phyloP scores from a whole-genome alignment of 306 rosid species.

The Lotus japonicus region DNA sequence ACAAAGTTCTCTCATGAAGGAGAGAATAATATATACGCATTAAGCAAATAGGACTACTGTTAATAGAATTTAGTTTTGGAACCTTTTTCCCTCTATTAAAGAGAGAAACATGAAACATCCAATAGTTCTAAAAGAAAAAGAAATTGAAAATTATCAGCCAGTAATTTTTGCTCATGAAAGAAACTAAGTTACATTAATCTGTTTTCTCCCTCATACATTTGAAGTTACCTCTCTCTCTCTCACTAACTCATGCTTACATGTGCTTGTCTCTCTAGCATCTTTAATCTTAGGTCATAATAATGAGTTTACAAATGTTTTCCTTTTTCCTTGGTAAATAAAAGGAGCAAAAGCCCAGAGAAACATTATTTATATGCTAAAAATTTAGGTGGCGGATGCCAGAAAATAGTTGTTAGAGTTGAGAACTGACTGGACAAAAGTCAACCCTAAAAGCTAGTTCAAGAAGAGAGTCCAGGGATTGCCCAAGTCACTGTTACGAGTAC shows the following conservation, averaged over 20 bases:
- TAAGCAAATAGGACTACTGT: not conserved
- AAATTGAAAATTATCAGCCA: not conserved
- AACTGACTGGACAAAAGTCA: not conserved
- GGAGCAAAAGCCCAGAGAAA: not conserved
- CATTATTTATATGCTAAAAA: not conserved
- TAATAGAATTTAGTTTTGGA: not conserved
- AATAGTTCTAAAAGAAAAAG: not conserved
- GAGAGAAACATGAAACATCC: not conserved
- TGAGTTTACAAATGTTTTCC: not conserved
- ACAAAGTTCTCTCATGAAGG: not conserved
- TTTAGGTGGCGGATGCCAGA: not conserved
- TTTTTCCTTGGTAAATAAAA: not conserved
- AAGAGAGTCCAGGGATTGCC: not conserved
- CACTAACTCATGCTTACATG: not conserved
- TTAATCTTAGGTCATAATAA: not conserved
- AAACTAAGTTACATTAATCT: not conserved
- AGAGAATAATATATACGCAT: no score
- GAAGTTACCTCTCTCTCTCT: not conserved
- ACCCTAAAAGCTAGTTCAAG: not conserved
- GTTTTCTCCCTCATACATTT: not conserved
- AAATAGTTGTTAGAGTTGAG: not conserved
- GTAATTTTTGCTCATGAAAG: not conserved
- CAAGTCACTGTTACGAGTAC: not conserved
- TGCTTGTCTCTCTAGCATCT: not conserved
- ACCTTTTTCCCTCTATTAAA: not conserved